These are phyloP conservation scores for Psophocarpus tetragonolobus DNA, from an alignment of 306 rosid genomes.

Conservation along the genomic window DNA sequence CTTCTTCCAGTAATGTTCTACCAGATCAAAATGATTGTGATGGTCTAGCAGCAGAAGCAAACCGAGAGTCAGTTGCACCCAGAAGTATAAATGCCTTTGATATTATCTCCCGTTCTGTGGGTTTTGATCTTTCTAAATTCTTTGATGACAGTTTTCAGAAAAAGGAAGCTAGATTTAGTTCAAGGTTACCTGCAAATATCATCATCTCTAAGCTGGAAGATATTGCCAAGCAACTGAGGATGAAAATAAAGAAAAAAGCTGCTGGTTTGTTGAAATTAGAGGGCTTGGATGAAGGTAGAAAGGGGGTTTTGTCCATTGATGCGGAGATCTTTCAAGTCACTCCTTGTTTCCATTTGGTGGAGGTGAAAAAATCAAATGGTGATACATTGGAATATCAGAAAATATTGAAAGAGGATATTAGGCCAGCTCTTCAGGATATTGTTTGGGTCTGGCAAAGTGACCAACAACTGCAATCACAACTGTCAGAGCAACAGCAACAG, in stretches of 20 bases:
- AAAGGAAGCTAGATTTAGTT: conserved; percentile 72
- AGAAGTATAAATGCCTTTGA: conserved; percentile 76
- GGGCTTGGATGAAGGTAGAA: conserved; percentile 63
- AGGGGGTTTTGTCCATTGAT: conserved; percentile 73
- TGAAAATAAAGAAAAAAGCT: conserved; percentile 70
- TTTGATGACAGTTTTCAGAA: conserved; percentile 49
- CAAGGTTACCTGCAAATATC: conserved; percentile 60
- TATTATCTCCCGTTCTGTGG: conserved; percentile 69
- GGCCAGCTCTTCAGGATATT: conserved; percentile 79
- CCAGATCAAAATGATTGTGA: conserved; percentile 38
- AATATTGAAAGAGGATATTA: conserved; percentile 64
- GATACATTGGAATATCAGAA: conserved; percentile 84
- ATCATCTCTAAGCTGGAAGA: conserved; percentile 78
- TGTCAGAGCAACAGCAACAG: conserved; percentile 35
- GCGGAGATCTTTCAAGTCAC: conserved; percentile 83
- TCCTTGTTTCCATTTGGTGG: conserved; percentile 76
- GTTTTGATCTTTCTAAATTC: conserved; percentile 75
- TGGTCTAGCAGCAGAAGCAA: conserved; percentile 40
- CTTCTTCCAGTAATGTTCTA: conserved; percentile 32
- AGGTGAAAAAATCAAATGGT: conserved; percentile 78
- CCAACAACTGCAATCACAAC: conserved; percentile 40
- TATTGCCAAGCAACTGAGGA: conserved; percentile 55
- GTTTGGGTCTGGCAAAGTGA: conserved; percentile 88
- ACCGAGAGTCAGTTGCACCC: conserved; percentile 50
- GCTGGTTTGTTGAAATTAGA: conserved; percentile 69